Conservation (phyloP, 2,329 filamentous ascomycete species). For the Nemania sp. region DNA sequence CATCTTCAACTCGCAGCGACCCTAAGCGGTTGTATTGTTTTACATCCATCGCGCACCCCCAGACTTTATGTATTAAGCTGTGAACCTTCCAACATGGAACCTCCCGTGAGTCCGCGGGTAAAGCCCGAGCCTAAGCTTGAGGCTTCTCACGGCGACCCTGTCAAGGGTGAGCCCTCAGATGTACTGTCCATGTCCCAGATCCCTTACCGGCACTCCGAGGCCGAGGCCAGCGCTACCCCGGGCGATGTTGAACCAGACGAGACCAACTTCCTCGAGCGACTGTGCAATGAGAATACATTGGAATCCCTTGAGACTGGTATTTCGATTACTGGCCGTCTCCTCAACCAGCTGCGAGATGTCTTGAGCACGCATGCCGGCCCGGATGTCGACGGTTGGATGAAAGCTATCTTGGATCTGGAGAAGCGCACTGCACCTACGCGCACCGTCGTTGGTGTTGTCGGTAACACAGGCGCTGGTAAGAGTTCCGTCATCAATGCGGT, state of each 20-base stretch:
- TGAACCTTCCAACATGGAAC: constrained; percentile 7
- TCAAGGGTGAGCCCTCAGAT: constrained; percentile 20
- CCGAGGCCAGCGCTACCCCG: not conserved
- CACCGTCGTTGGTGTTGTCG: constrained; percentile 62
- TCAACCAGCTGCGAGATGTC: constrained; percentile 24
- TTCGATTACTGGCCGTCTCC: constrained; percentile 22
- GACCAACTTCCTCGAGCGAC: constrained; percentile 28
- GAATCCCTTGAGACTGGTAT: constrained; percentile 34
- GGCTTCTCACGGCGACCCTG: not conserved
- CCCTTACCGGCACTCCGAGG: not conserved
- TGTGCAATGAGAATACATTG: constrained; percentile 20
- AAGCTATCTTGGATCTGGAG: constrained; percentile 47
- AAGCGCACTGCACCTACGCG: constrained; percentile 43
- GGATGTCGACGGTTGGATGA: constrained; percentile 41
- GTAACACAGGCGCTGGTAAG: constrained; percentile 66
- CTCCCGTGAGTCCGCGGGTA: not conserved
- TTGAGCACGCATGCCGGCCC: constrained; percentile 11
- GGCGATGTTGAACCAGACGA: not conserved
- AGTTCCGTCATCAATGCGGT: constrained; percentile 66
- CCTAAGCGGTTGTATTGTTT: not conserved
- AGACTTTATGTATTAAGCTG: not conserved
- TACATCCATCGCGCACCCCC: not conserved
- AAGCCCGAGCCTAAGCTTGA: not conserved
- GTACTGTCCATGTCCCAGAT: not conserved
- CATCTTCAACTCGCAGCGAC: not conserved